Evolutionary conservation across 345 rosid genomes (phyloP), one percentile per base, ranked within the genome.

Genomic region (Iberis pinnata): DNA sequence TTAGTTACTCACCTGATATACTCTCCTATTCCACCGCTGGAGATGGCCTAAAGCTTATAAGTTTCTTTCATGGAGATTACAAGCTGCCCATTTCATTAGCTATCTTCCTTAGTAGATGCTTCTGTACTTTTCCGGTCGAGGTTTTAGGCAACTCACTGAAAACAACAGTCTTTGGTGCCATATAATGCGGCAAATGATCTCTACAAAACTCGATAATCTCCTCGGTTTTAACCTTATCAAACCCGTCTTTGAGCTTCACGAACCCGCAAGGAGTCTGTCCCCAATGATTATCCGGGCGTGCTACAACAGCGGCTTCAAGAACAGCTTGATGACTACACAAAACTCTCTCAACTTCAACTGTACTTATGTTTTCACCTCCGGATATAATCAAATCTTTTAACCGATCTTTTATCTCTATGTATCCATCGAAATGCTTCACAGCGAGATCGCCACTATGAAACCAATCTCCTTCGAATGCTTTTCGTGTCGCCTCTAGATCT

Each of bases 251-350:
- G 29, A 86, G 41, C 61, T 72, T 86, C 46, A 89, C 83, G 16
- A 89, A 86, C 15, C 88, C 94, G 47, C 95, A 86, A 38, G 95
- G 94, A 1, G 94, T 81, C 36, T 89, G 79, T 43, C 97, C 95
- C 90, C 94, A 86, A 1, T 78, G 76, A 64, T 76, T 58, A 57
- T 89, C 95, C 0, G 84, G 94, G 46, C 86, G 65, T 0, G 78
- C 87, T 1, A 86, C 95, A 25, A 89, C 95, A 5, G 96, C 86
- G 0, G 69, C 96, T 63, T 89, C 97, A 7, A 76, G 69, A 68
- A 89, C 72, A 12, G 78, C 83, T 0, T 88, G 79, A 31, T 89
- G 98, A 14, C 71, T 29, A 38, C 61, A 74, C 55, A 89, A 49
- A 61, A 72, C 75, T 7, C 79, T 65, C 45, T 86, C 94, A 0